Evolutionary conservation across 441 rosid species (phyloP).

Genomic region (Aquilaria agallochum): DNA sequence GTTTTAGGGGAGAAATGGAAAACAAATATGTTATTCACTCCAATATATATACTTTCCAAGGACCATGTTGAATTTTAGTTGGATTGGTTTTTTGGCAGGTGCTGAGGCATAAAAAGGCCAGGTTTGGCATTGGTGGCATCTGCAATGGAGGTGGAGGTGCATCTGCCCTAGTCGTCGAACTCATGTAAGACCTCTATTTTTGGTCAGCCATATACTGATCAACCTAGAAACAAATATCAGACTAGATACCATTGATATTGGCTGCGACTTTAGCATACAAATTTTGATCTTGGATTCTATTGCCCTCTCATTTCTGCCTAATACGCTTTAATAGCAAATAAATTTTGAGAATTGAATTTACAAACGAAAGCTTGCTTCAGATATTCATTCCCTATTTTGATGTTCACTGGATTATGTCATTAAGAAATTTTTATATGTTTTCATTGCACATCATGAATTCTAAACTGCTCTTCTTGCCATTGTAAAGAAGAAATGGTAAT

Average conservation of each 20-base stretch:
- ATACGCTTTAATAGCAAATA: too few relatives aligned
- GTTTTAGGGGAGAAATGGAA: conserved; percentile 5
- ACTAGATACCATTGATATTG: not conserved
- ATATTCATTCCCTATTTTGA: too few relatives aligned
- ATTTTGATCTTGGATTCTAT: too few relatives aligned
- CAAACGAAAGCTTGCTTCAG: too few relatives aligned
- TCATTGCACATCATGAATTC: too few relatives aligned
- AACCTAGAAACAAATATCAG: too few relatives aligned
- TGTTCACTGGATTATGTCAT: too few relatives aligned
- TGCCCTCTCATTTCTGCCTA: too few relatives aligned
- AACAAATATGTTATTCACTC: not conserved
- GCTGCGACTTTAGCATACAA: too few relatives aligned
- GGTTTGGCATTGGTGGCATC: conserved; percentile 70
- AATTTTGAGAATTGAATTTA: too few relatives aligned
- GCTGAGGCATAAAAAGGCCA: conserved; percentile 78
- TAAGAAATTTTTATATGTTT: too few relatives aligned
- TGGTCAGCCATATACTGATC: conserved; percentile 9
- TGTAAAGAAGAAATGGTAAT: not conserved
- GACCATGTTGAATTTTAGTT: conserved; percentile 1
- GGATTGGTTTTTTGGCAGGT: conserved; percentile 41
- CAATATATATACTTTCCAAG: conserved; percentile 1
- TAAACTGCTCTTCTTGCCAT: too few relatives aligned
- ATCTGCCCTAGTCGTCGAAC: conserved; percentile 87
- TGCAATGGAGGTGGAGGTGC: conserved; percentile 99
- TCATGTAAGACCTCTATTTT: conserved; percentile 57